Evolutionary conservation across 208 protist species (phyloP).

Genomic region (Leishmania tropica): DNA sequence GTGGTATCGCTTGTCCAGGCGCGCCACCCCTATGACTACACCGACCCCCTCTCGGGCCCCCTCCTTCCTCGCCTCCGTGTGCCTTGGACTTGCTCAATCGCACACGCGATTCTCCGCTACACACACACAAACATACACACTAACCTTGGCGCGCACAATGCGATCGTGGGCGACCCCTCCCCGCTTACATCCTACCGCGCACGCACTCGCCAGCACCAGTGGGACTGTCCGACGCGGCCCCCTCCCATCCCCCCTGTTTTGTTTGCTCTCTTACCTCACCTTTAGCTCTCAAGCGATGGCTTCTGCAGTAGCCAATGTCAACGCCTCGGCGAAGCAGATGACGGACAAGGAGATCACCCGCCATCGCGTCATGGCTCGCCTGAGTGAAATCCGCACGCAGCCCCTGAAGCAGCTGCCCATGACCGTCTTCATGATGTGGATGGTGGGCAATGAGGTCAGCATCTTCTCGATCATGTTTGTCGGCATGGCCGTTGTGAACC

Average conservation of each 20-base stretch:
- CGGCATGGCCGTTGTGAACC: constrained; percentile 84
- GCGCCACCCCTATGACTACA: neutral
- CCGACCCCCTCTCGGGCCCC: neutral
- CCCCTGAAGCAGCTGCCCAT: constrained; percentile 86
- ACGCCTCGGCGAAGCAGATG: constrained; percentile 22
- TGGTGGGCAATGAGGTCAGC: constrained; percentile 88
- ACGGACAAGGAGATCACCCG: constrained; percentile 63
- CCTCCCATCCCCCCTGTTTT: neutral
- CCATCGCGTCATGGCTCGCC: constrained; percentile 47
- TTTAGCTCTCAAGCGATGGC: constrained; percentile 12
- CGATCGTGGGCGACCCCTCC: neutral
- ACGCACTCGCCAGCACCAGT: neutral
- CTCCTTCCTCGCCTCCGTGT: neutral
- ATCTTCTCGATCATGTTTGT: constrained; percentile 93
- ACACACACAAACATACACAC: neutral
- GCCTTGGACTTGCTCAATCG: neutral
- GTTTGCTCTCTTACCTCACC: neutral
- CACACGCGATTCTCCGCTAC: neutral
- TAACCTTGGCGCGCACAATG: neutral
- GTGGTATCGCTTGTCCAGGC: neutral
- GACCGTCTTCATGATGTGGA: constrained; percentile 89
- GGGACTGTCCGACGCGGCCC: neutral
- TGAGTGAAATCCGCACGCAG: constrained; percentile 76
- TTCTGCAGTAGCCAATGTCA: constrained; percentile 3
- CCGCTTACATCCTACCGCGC: neutral